Percentiles rank a stretch among this genome's conserved stretches.
These are phyloP conservation scores for Akanthomyces lecanii DNA, from an alignment of 2,329 filamentous ascomycete genomes.

Conservation along the genomic window DNA sequence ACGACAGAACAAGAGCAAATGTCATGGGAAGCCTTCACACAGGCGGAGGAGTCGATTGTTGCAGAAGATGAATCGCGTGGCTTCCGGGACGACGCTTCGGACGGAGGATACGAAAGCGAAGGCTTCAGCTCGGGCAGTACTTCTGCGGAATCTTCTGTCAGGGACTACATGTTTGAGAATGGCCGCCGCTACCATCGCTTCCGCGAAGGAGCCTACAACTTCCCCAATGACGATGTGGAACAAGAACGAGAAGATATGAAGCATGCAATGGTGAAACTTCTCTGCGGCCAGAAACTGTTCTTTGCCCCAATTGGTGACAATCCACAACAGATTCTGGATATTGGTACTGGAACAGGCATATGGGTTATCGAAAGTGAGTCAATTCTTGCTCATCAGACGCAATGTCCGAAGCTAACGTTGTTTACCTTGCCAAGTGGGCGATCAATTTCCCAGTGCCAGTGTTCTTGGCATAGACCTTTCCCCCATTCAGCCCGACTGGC, in stretches of 20 bases:
- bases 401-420: conserved; percentile 16
- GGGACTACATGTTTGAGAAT: conserved; percentile 52
- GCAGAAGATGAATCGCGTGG: conserved; percentile 31
- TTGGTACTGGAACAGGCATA: conserved; percentile 56
- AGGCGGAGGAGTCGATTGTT: conserved; percentile 35
- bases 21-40: conserved; percentile 32
- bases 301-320: conserved; percentile 47
- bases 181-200: conserved; percentile 56
- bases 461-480: conserved; percentile 44
- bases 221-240: conserved; percentile 58
- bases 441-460: conserved; percentile 39
- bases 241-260: conserved; percentile 57
- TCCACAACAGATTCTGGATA: conserved; percentile 50
- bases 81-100: conserved; percentile 25
- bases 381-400: background rate
- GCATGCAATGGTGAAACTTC: conserved; percentile 47
- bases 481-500: conserved; percentile 46
- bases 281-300: conserved; percentile 45
- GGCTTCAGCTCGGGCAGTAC: conserved; percentile 34
- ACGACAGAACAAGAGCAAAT: conserved; percentile 33
- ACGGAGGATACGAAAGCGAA: conserved; percentile 37
- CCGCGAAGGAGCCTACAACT: conserved; percentile 51
- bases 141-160: conserved; percentile 37
- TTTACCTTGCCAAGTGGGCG: conserved; percentile 38
- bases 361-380: conserved; percentile 52